Evolutionary conservation across 495 filamentous ascomycete species (phyloP).

Genomic region (Hypoxylon subgilvum): DNA sequence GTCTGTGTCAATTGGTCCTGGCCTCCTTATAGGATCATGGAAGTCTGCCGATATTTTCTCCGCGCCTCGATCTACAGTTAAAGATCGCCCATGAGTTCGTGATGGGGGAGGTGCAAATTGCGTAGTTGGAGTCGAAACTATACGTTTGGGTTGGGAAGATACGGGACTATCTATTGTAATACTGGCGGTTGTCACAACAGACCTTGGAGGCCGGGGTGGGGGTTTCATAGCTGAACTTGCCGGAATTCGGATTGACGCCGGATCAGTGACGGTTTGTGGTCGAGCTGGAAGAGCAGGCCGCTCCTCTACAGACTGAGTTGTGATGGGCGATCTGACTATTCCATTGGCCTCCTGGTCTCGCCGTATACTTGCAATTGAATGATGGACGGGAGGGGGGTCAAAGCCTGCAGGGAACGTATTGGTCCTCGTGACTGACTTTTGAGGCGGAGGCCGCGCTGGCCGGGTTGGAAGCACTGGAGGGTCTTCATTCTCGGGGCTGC

Average conservation of each 20-base stretch:
- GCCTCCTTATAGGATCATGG: slow-evolving; percentile 36
- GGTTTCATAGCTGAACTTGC: slow-evolving; percentile 41
- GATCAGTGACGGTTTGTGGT: slow-evolving; percentile 46
- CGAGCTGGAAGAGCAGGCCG: slow-evolving; percentile 69
- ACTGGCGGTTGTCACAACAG: slow-evolving; percentile 43
- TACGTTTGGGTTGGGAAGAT: slow-evolving; percentile 56
- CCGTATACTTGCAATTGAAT: slow-evolving; percentile 49
- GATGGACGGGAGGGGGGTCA: slow-evolving; percentile 59
- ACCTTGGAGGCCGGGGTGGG: slow-evolving; percentile 56
- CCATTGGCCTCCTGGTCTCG: slow-evolving; percentile 49
- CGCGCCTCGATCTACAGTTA: slow-evolving; percentile 54
- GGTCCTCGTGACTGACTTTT: slow-evolving; percentile 29
- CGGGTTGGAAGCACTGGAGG: slow-evolving; percentile 53
- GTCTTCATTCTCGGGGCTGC: slow-evolving; percentile 59
- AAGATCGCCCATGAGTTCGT: slow-evolving; percentile 55
- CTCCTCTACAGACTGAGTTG: slow-evolving; percentile 49
- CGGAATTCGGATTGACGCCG: slow-evolving; percentile 27
- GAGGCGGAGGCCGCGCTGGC: slow-evolving; percentile 41
- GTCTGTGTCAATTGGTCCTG: slow-evolving; percentile 29
- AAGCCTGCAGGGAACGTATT: slow-evolving; percentile 44
- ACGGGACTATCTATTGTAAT: slow-evolving; percentile 31
- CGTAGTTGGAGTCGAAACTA: slow-evolving; percentile 56
- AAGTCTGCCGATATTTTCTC: slow-evolving; percentile 46
- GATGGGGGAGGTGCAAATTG: slow-evolving; percentile 47
- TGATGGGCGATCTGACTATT: slow-evolving; percentile 32